phyloP scores from a whole-genome alignment of 202 grass and related monocot species.

The Carex sylvatica region DNA sequence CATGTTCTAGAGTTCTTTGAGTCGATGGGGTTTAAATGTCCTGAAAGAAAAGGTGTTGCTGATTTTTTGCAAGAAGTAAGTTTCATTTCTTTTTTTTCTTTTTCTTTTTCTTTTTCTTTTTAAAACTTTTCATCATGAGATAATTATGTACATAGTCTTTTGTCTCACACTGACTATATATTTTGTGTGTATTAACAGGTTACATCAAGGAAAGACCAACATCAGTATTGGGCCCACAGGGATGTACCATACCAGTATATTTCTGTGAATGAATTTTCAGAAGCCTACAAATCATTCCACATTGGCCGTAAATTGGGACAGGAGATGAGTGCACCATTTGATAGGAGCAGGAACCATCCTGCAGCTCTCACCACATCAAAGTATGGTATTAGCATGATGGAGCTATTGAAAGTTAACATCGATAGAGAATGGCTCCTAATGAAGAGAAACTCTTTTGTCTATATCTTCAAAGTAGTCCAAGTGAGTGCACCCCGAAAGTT shows the following conservation, averaged over 20 bases:
- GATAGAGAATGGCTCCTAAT: slow-evolving; percentile 93
- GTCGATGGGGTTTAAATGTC: slow-evolving; percentile 80
- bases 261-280: slow-evolving; percentile 69
- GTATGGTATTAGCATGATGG: slow-evolving; percentile 76
- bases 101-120: too few relatives aligned
- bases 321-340: slow-evolving; percentile 56
- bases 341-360: slow-evolving; percentile 72
- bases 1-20: slow-evolving; percentile 80
- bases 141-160: background rate
- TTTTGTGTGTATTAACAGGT: slow-evolving; percentile 52
- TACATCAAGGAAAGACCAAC: slow-evolving; percentile 93
- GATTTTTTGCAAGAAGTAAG: slow-evolving; percentile 97
- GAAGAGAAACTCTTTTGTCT: slow-evolving; percentile 97
- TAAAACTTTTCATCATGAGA: background rate
- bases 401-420: slow-evolving; percentile 65
- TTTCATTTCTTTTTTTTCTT: background rate
- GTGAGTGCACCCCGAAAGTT: slow-evolving; percentile 31
- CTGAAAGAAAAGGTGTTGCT: slow-evolving; percentile 90
- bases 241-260: slow-evolving; percentile 60
- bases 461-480: slow-evolving; percentile 93
- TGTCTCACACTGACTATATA: slow-evolving; percentile 14
- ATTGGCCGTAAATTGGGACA: slow-evolving; percentile 54
- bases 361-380: slow-evolving; percentile 85
- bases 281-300: slow-evolving; percentile 79
- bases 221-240: slow-evolving; percentile 69